Base-by-base conservation (phyloP, 1,139 yeast species). In the Kazachstania sp. region DNA sequence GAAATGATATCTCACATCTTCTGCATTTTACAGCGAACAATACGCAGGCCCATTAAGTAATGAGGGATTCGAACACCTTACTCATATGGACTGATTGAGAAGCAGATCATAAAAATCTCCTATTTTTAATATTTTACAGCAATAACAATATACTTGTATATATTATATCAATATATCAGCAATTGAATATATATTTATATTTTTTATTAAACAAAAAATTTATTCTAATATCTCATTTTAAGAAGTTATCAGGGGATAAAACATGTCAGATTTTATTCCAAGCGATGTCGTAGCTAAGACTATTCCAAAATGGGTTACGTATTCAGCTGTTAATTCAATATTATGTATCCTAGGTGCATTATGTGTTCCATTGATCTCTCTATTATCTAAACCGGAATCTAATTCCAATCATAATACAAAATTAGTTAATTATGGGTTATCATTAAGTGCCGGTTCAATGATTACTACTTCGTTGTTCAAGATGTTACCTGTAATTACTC, bases 381-480 rank as follows among this genome's bases (percentile, higher is more conserved):
- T 34, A 11, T n/a, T 55, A 13, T 54, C 55, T 31, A 46, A 45
- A 26, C 48, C 50, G 18, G 47, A 51, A n/a, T 12, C 31, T 2
- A 36, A 41, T 15, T 23, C 35, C 6, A 44, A 48, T 16, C 53
- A 47, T 18, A 61, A 60, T 41, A 46, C 66, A 0, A 62, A 58
- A 40, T 46, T 63, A 46, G 58, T 64, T 16, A 65, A 64, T 44
- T 65, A 65, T 49, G 68, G 67, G 20, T 53, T 65, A 6, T 64
- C 68, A 1, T 42, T 88, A 45, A 81, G 92, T 53, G 73, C 92
- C 0, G 97, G 97, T 0, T 81, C 87, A 39, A 71, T 84, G 63
- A 53, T 86, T 7, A 79, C 88, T 60, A 87, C 96, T 0, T 77
- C 95, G 0, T 67, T 90, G 49, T 84, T 78, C 66, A 75, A 81